phyloP scores from a whole-genome alignment of 352 stramenopile species.

The Peronospora destructor region DNA sequence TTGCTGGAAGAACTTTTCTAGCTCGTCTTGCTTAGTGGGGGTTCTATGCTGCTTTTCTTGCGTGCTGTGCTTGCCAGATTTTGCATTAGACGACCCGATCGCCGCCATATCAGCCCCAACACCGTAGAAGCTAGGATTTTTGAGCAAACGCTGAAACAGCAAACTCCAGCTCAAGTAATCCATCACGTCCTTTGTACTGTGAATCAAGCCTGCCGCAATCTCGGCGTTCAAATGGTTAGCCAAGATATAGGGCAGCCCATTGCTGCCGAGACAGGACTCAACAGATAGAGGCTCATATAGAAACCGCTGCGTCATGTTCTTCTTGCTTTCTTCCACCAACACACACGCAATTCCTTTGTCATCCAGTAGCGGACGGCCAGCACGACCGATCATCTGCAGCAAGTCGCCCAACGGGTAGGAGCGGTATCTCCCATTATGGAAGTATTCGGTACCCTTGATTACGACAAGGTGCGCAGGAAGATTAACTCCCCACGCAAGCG shows the following conservation, averaged over 20 bases:
- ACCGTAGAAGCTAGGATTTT: constrained; percentile 96
- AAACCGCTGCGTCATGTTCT: constrained; percentile 98
- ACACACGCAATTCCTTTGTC: constrained; percentile 93
- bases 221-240: constrained; percentile 96
- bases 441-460: constrained; percentile 98
- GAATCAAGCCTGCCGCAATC: constrained; percentile 89
- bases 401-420: constrained; percentile 98
- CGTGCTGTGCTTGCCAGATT: constrained; percentile 20
- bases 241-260: constrained; percentile 50
- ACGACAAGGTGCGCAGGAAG: constrained; percentile 97
- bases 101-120: constrained; percentile 24
- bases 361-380: constrained; percentile 94
- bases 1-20: constrained; percentile 71
- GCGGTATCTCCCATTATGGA: constrained; percentile 90
- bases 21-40: constrained; percentile 21
- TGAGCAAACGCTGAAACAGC: constrained; percentile 91
- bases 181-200: constrained; percentile 82
- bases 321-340: constrained; percentile 95
- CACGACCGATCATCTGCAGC: constrained; percentile 99
- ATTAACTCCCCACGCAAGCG: constrained; percentile 94
- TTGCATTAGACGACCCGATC: background rate
- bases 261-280: constrained; percentile 89
- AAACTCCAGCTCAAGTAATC: constrained; percentile 97
- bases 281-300: constrained; percentile 97
- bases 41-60: constrained; percentile 17